Base-by-base conservation (phyloP, 495 filamentous ascomycete genomes). In the Hypoxylon subgilvum region DNA sequence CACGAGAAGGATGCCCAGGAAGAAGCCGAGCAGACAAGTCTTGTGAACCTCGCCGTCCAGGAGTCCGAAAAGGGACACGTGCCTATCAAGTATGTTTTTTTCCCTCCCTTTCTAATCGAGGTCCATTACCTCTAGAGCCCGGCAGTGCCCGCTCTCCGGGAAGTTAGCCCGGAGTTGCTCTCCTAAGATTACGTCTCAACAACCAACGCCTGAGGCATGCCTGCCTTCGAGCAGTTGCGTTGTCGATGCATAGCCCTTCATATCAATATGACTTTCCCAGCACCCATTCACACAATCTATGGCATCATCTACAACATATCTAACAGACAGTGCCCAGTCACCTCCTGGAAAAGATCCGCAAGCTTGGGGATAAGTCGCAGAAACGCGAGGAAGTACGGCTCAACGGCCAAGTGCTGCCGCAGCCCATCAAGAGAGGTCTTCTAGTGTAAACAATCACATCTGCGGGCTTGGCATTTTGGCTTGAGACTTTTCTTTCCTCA, bases 1-100 rank as follows among this genome's bases (percentile, higher is more conserved):
- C 89, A 94, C 72, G 82, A 86, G n/a, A 77, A 78, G 61, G 78
- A 82, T 23, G 76, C 79, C 0, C 82, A 86, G 63, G 81, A 82
- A 40, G 79, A 85, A 57, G 67, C 85, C 8, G 78, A 85, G 42
- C 64, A 88, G 21, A 52, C 39, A 23, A 54, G 34, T n/a, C 28
- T 57, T 12, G 8, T 52, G 27, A 59, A 74, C 16, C 68, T 80
- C 22, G 76, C 75, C 5, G 74, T 89, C 18, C 76, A 82, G 57
- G 74, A 80, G 63, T 76, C 82, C 57, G 68, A 66, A 49, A 61
- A 69, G 49, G 73, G 80, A n/a, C 76, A 82, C 47, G 55, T 85
- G 55, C 84, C 84, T 28, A 80, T 86, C 27, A 80, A 76, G 82
- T 85, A 79, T 69, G 82, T 72, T 40, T 46, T 60, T 36, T 63